These are phyloP conservation scores for Aaosphaeria pasadenensis DNA, from an alignment of 2,329 filamentous ascomycete genomes.

Conservation along the genomic window DNA sequence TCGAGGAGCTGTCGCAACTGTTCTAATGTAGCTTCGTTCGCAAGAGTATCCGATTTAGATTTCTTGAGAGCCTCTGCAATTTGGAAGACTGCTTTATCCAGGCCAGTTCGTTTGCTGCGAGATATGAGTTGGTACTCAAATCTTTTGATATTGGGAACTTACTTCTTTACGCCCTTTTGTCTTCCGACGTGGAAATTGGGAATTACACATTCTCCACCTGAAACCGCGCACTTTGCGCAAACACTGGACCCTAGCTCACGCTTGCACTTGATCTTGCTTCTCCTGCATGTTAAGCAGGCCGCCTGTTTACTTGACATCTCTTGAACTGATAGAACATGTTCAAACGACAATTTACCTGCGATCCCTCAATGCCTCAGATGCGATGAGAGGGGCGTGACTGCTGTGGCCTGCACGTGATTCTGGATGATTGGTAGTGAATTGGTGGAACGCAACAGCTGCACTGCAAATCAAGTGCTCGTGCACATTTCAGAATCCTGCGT, in stretches of 20 bases:
- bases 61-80: constrained; percentile 62
- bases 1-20: constrained; percentile 50
- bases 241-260: constrained; percentile 50
- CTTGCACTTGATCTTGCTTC: constrained; percentile 67
- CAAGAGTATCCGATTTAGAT: constrained; percentile 21
- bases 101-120: constrained; percentile 66
- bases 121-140: constrained; percentile 7
- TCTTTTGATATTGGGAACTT: constrained; percentile 17
- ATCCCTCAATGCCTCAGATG: too few relatives aligned
- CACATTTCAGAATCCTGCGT: too few relatives aligned
- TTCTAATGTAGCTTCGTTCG: constrained; percentile 21
- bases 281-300: constrained; percentile 62
- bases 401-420: too few relatives aligned
- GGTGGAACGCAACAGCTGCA: too few relatives aligned
- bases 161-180: constrained; percentile 77
- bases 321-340: background rate
- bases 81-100: constrained; percentile 72
- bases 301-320: constrained; percentile 39
- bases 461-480: too few relatives aligned
- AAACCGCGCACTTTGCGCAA: constrained; percentile 61
- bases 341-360: too few relatives aligned
- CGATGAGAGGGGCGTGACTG: too few relatives aligned
- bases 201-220: constrained; percentile 61
- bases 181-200: constrained; percentile 67
- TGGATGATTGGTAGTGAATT: too few relatives aligned